Percentiles rank a stretch among this genome's conserved stretches.
Evolutionary conservation across 345 rosid species (phyloP).

Genomic region (Gossypium stocksii): DNA sequence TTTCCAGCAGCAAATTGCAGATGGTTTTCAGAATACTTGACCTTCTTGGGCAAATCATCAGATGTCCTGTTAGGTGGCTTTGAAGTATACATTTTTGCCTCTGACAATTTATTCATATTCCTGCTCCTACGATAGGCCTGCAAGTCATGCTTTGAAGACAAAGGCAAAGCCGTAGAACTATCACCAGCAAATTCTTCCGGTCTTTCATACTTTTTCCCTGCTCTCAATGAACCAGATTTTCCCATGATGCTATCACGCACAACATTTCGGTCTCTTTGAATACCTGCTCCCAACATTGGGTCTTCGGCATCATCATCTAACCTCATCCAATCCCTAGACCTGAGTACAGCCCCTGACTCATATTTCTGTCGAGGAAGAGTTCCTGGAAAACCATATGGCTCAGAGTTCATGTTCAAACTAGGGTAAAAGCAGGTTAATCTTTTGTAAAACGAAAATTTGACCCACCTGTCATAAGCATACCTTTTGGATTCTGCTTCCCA

Average conservation of each 20-base stretch:
- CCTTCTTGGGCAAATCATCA: slow-evolving; percentile 35
- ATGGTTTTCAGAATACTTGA: slow-evolving; percentile 40
- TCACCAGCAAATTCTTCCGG: slow-evolving; percentile 40
- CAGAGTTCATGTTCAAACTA: slow-evolving; percentile 49
- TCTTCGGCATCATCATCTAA: slow-evolving; percentile 44
- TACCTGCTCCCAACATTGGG: slow-evolving; percentile 57
- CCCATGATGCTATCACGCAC: slow-evolving; percentile 26
- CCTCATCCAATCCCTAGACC: slow-evolving; percentile 47
- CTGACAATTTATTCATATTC: slow-evolving; percentile 31
- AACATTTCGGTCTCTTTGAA: slow-evolving; percentile 41
- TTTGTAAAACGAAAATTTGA: slow-evolving; percentile 40
- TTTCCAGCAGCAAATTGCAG: slow-evolving; percentile 46
- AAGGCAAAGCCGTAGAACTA: slow-evolving; percentile 46
- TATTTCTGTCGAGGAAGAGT: slow-evolving; percentile 38
- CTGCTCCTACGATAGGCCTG: slow-evolving; percentile 40
- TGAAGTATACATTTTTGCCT: slow-evolving; percentile 24
- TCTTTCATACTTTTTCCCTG: slow-evolving; percentile 53
- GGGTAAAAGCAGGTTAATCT: slow-evolving; percentile 32
- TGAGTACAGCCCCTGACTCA: slow-evolving; percentile 38
- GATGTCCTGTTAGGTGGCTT: slow-evolving; percentile 32
- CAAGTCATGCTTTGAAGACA: slow-evolving; percentile 48
- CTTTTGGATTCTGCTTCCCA: slow-evolving; percentile 62
- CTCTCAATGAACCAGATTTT: slow-evolving; percentile 43
- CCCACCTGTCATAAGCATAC: slow-evolving; percentile 48
- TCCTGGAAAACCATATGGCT: slow-evolving; percentile 36